Evolutionary conservation across 176 grass and related monocot species (phyloP).

Genomic region (Hordeum vulgare): DNA sequence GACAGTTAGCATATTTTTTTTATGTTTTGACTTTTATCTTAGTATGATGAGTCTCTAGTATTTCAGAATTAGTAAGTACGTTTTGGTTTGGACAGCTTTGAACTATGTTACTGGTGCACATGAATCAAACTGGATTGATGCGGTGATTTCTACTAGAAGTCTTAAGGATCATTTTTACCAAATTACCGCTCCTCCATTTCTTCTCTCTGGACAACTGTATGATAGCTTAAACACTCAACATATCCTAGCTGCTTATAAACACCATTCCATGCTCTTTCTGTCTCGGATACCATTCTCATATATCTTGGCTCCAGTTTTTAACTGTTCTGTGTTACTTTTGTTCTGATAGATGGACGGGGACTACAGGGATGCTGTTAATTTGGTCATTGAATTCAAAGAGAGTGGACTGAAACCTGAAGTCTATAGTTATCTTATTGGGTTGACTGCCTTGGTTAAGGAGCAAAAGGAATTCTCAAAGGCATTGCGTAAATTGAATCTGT

Average conservation of each 20-base stretch:
- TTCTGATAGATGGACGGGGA: conserved; percentile 72
- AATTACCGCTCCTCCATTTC: background rate
- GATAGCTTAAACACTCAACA: background rate
- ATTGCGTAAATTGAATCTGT: conserved; percentile 68
- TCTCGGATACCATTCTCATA: background rate
- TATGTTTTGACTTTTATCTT: background rate
- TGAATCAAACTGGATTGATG: background rate
- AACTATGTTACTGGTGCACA: background rate
- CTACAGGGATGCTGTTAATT: conserved; percentile 58
- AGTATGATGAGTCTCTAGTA: background rate
- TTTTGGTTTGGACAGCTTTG: conserved; percentile 10
- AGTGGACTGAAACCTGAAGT: conserved; percentile 63
- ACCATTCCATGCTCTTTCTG: background rate
- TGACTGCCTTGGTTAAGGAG: conserved; percentile 94
- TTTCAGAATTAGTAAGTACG: background rate
- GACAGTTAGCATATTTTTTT: background rate
- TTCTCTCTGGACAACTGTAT: background rate
- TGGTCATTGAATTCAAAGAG: conserved; percentile 86
- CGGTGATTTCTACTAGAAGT: background rate
- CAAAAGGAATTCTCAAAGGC: conserved; percentile 92
- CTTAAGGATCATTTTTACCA: background rate
- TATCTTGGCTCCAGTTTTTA: background rate
- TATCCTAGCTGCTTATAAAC: conserved; percentile 2
- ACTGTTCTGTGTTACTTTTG: conserved; percentile 6
- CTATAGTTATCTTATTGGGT: conserved; percentile 86